Evolutionary conservation across 1,139 yeast genomes (phyloP).

Genomic region (Candida buenavistaensis): DNA sequence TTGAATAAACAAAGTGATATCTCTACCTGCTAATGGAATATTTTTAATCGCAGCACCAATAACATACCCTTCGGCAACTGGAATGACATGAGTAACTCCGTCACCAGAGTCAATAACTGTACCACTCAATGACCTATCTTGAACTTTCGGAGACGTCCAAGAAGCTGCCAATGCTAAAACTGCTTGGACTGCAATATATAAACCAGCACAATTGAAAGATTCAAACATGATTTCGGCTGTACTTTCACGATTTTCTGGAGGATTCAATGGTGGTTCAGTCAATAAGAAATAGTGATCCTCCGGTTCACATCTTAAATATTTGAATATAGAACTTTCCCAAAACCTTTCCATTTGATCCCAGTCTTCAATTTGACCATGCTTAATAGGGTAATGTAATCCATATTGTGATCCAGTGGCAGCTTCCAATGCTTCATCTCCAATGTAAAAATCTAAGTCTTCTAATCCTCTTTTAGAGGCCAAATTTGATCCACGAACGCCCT

Average conservation of each 20-base stretch:
- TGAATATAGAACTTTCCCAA: constrained; percentile 97
- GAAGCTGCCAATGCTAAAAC: constrained; percentile 98
- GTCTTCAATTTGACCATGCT: constrained; percentile 96
- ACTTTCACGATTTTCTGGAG: constrained; percentile 97
- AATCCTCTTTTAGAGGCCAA: constrained; percentile 81
- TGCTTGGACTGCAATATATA: constrained; percentile 98
- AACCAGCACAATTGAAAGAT: constrained; percentile 96
- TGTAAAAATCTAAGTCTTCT: constrained; percentile 91
- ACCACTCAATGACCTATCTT: constrained; percentile 94
- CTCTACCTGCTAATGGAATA: constrained; percentile 98
- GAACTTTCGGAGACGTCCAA: constrained; percentile 96
- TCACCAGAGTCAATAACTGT: constrained; percentile 98
- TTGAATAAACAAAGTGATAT: constrained; percentile 91
- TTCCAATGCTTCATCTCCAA: constrained; percentile 91
- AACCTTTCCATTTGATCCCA: constrained; percentile 99
- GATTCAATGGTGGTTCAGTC: constrained; percentile 98
- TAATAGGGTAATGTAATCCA: constrained; percentile 86
- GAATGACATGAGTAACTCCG: constrained; percentile 97
- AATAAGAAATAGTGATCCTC: constrained; percentile 94
- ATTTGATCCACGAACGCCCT: constrained; percentile 43
- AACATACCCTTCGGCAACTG: constrained; percentile 99
- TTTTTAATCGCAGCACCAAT: constrained; percentile 96
- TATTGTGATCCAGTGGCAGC: constrained; percentile 92
- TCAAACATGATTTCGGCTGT: constrained; percentile 99
- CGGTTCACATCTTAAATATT: constrained; percentile 95